These are phyloP conservation scores for Solanum ossicruentum DNA, from an alignment of 257 asterid species.

Conservation along the genomic window DNA sequence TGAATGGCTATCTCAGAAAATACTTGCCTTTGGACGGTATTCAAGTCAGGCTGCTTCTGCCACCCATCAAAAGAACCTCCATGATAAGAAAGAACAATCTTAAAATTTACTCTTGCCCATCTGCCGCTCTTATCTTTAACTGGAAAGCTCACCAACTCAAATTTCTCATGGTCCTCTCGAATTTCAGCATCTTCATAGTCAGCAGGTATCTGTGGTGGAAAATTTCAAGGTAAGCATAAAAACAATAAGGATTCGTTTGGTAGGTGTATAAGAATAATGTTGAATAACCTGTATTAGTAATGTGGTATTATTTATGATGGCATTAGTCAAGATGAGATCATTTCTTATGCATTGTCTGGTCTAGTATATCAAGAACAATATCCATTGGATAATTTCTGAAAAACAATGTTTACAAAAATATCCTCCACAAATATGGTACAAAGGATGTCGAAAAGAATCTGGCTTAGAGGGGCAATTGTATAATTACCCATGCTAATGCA, in stretches of 20 bases:
- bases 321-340: not conserved
- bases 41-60: slow-evolving; percentile 91
- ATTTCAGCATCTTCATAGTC: slow-evolving; percentile 26
- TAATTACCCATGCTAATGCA: not conserved
- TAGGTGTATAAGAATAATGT: not conserved
- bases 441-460: not conserved
- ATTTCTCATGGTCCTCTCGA: slow-evolving; percentile 27
- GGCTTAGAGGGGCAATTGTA: not conserved
- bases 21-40: slow-evolving; percentile 76
- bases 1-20: not conserved
- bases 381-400: not conserved
- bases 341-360: not conserved
- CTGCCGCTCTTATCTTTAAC: slow-evolving; percentile 45
- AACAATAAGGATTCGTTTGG: not conserved
- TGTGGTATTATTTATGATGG: not conserved
- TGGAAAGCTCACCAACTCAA: slow-evolving; percentile 21
- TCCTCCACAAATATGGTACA: not conserved
- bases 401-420: not conserved
- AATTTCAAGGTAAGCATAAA: slow-evolving; percentile 7
- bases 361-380: not conserved
- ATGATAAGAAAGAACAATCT: slow-evolving; percentile 68
- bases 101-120: slow-evolving; percentile 82
- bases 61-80: slow-evolving; percentile 94
- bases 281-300: not conserved
- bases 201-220: slow-evolving; percentile 19